Percentiles rank a stretch among this genome's conserved stretches.
Evolutionary conservation across 257 asterid genomes (phyloP).

Genomic region (Jasminum sambac): DNA sequence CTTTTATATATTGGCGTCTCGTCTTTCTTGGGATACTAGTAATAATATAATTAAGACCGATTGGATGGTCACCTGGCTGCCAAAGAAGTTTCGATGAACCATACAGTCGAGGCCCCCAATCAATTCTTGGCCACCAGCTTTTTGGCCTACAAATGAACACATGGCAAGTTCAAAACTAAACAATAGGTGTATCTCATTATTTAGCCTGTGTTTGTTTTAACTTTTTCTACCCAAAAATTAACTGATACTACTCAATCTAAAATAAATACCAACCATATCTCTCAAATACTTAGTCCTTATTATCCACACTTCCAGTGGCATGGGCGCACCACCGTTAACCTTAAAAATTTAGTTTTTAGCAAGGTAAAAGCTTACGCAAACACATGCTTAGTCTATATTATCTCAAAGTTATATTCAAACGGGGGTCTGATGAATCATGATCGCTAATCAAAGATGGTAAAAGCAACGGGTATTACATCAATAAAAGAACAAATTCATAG

Average conservation of each 20-base stretch:
- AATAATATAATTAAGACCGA: neutral
- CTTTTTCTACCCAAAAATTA: too few species aligned
- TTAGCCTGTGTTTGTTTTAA: too few species aligned
- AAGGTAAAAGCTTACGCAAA: too few species aligned
- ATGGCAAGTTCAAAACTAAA: constrained; percentile 25
- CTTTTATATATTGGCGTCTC: neutral
- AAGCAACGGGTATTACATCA: neutral
- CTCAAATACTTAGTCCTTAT: too few species aligned
- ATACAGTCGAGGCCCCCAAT: constrained; percentile 94
- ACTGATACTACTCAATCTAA: too few species aligned
- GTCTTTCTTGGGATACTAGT: neutral
- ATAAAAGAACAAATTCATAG: constrained; percentile 8
- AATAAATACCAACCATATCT: too few species aligned
- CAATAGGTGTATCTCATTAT: neutral
- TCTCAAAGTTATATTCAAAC: neutral
- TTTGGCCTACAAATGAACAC: constrained; percentile 64
- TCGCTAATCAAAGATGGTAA: neutral
- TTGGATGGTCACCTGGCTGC: constrained; percentile 68
- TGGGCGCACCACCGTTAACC: too few species aligned
- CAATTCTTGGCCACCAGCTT: constrained; percentile 92
- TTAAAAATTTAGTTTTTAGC: too few species aligned
- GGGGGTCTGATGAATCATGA: neutral
- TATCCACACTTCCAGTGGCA: too few species aligned
- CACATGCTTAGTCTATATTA: neutral
- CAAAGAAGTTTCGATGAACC: constrained; percentile 89